A percentile compares a stretch with the other conserved stretches of the same genome.
These are phyloP conservation scores for Pseudocercospora vitis DNA, from an alignment of 2,329 filamentous ascomycete species.

Conservation along the genomic window DNA sequence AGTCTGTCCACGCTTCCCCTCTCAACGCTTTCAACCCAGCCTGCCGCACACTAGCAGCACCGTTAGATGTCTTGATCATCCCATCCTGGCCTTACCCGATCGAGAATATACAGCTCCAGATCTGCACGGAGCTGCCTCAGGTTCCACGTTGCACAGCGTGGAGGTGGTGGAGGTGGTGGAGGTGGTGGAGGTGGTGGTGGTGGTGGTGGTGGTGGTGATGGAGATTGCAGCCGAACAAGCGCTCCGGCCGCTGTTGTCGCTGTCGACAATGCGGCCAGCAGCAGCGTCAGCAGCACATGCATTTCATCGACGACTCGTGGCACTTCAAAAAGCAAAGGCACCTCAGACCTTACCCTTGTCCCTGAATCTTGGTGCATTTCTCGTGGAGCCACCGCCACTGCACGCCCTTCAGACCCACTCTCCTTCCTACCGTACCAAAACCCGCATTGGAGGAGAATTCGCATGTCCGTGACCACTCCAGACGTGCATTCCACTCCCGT, in stretches of 20 bases:
- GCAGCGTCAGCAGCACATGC: background rate
- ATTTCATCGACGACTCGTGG: constrained; percentile 4
- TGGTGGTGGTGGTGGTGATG: too few relatives aligned
- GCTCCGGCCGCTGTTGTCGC: background rate
- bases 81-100: constrained; percentile 1
- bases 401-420: constrained; percentile 4
- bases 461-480: background rate
- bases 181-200: too few relatives aligned
- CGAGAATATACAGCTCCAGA: background rate
- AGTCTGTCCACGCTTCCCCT: background rate
- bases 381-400: background rate
- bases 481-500: background rate
- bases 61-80: constrained; percentile 2
- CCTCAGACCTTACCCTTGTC: background rate
- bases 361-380: constrained; percentile 1
- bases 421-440: background rate
- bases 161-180: too few relatives aligned
- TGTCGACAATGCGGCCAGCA: constrained; percentile 1
- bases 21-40: constrained; percentile 1
- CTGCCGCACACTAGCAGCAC: background rate
- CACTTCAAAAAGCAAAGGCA: background rate
- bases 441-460: background rate
- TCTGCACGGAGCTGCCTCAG: too few relatives aligned
- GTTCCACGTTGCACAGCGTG: too few relatives aligned
- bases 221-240: background rate